Percentiles rank a stretch among this genome's conserved stretches.
Evolutionary conservation across 1,284 basidiomycete genomes (phyloP).

Genomic region (Sporisorium iseilematis-ciliati): DNA sequence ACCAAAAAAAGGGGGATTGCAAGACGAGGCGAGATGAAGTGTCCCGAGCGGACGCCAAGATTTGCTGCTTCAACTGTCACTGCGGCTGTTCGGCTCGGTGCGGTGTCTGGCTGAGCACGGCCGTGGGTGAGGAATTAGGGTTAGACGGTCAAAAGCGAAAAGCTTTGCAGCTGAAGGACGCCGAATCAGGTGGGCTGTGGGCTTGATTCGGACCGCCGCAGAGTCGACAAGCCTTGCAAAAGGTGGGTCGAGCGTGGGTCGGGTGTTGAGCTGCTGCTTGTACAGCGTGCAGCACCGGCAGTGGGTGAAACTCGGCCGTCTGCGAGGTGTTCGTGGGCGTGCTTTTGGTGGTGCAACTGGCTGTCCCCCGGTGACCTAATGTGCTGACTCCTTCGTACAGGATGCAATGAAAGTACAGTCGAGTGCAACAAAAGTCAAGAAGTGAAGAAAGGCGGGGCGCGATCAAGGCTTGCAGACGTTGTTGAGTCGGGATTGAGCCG

Average conservation of each 20-base stretch:
- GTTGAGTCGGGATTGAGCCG: neutral
- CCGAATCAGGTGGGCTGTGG: constrained; percentile 24
- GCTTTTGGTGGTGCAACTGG: no score
- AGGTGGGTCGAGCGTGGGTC: neutral
- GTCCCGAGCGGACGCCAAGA: neutral
- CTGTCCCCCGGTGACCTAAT: no score
- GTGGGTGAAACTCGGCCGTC: no score
- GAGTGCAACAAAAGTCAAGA: no score
- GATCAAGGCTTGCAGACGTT: neutral
- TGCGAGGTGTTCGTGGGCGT: no score
- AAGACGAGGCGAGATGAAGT: constrained; percentile 18
- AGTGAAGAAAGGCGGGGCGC: neutral
- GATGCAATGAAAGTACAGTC: no score
- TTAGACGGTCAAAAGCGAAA: constrained; percentile 10
- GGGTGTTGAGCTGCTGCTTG: neutral
- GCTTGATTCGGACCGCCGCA: constrained; percentile 8
- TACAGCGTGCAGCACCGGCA: no score
- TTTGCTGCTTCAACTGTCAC: neutral
- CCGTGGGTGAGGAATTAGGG: constrained; percentile 13
- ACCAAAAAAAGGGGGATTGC: neutral
- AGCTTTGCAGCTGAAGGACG: constrained; percentile 5
- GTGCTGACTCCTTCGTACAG: no score
- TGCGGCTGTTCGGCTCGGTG: constrained; percentile 4
- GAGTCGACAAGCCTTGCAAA: no score
- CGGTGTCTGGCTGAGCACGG: neutral